phyloP scores from a whole-genome alignment of 768 basidiomycete species.

The Leccinum subgranulosum region DNA sequence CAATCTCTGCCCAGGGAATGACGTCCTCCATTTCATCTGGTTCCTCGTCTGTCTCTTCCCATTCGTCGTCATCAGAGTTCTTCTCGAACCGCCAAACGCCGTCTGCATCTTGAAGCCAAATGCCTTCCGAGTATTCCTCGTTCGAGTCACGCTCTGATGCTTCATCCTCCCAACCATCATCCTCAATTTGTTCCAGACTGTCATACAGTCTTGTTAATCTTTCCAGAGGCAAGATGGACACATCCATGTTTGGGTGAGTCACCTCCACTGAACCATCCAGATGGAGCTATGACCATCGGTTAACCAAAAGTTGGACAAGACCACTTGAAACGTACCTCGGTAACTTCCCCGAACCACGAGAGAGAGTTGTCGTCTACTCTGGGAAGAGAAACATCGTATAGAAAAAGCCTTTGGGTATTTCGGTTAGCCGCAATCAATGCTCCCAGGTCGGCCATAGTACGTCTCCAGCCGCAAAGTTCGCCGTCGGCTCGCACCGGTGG shows the following conservation, averaged over 20 bases:
- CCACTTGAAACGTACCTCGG: conserved; percentile 46
- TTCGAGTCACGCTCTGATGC: conserved; percentile 32
- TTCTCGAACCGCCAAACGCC: conserved; percentile 33
- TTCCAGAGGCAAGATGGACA: conserved; percentile 54
- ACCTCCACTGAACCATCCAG: conserved; percentile 74
- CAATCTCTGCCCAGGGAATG: conserved; percentile 27
- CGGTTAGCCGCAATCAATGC: conserved; percentile 48
- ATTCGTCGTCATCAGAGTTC: conserved; percentile 35
- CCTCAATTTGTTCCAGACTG: conserved; percentile 76
- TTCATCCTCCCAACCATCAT: conserved; percentile 54
- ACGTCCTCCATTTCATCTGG: conserved; percentile 38
- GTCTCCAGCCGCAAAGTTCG: conserved; percentile 66
- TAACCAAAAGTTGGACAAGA: conserved; percentile 2
- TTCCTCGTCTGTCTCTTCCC: conserved; percentile 38
- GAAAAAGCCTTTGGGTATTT: conserved; percentile 35
- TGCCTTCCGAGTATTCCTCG: conserved; percentile 41
- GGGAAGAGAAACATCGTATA: conserved; percentile 44
- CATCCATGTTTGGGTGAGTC: conserved; percentile 57
- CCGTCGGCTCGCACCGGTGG: conserved; percentile 45
- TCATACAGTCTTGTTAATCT: conserved; percentile 77
- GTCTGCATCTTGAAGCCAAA: conserved; percentile 43
- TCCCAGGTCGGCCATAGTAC: conserved; percentile 68
- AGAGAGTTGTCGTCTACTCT: conserved; percentile 39
- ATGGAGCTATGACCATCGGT: conserved; percentile 47
- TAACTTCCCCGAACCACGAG: conserved; percentile 88